These are phyloP conservation scores for Phytophthora cryptogea DNA, from an alignment of 352 stramenopile genomes.

Conservation along the genomic window DNA sequence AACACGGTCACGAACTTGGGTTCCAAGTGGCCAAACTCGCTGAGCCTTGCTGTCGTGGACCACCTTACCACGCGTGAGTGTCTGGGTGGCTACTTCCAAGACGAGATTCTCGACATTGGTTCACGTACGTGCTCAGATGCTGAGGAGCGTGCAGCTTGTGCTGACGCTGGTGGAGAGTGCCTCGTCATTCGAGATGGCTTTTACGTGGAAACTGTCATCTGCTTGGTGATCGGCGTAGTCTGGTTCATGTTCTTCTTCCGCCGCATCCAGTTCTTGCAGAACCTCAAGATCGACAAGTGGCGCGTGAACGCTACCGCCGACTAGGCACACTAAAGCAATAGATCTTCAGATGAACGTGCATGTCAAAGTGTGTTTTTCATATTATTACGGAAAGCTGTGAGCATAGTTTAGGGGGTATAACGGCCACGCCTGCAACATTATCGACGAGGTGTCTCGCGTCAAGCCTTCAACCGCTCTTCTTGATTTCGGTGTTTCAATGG, in stretches of 20 bases:
- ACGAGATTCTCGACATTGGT: conserved; percentile 74
- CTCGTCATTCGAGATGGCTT: conserved; percentile 82
- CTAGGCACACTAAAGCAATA: conserved; percentile 34
- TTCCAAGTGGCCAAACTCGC: conserved; percentile 92
- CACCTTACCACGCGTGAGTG: conserved; percentile 82
- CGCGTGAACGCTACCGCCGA: conserved; percentile 52
- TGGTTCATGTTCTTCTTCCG: conserved; percentile 78
- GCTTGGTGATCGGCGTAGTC: conserved; percentile 61
- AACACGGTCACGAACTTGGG: conserved; percentile 99
- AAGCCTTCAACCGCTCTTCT: conserved; percentile 1
- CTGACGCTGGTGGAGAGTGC: conserved; percentile 64
- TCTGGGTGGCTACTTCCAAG: conserved; percentile 65
- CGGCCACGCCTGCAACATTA: conserved; percentile 27
- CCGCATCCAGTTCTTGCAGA: conserved; percentile 72
- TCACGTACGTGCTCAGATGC: conserved; percentile 81
- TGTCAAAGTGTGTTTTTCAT: conserved; percentile 21
- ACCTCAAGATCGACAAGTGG: conserved; percentile 86
- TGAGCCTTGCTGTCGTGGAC: conserved; percentile 84
- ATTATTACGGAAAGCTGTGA: conserved; percentile 36
- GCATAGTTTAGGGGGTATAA: conserved; percentile 30
- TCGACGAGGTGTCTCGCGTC: conserved; percentile 8
- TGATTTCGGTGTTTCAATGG: neutral
- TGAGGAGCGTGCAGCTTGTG: conserved; percentile 65
- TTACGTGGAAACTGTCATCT: conserved; percentile 80
- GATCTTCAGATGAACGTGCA: conserved; percentile 14